Conservation (phyloP, 495 filamentous ascomycete genomes). For the Lepraria neglecta region DNA sequence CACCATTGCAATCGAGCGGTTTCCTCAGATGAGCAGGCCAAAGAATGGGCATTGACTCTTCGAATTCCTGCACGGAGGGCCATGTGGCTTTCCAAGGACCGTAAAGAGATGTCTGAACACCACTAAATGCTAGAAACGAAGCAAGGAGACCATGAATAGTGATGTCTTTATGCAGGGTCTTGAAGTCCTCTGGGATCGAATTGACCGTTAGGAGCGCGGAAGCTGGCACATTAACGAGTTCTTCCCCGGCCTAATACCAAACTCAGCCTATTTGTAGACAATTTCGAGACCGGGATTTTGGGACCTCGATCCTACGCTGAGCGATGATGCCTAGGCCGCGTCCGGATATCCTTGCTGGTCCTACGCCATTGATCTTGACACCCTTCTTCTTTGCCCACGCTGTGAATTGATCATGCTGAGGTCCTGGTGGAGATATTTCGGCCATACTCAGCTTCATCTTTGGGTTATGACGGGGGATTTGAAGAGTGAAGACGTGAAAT, state of each 20-base stretch:
- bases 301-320: conserved; percentile 56
- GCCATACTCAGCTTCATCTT: background rate
- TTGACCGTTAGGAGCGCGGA: conserved; percentile 55
- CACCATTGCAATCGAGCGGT: conserved; percentile 3
- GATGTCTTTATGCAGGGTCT: conserved; percentile 43
- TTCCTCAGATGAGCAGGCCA: conserved; percentile 50
- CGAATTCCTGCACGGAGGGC: conserved; percentile 55
- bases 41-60: conserved; percentile 58
- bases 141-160: conserved; percentile 65
- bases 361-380: conserved; percentile 54
- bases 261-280: conserved; percentile 8
- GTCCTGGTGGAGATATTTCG: conserved; percentile 27
- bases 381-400: conserved; percentile 57
- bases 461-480: too few species aligned
- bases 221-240: conserved; percentile 58
- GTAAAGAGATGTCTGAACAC: conserved; percentile 33
- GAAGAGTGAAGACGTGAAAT: background rate
- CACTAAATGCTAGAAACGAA: conserved; percentile 54
- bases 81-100: conserved; percentile 62
- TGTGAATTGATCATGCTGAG: conserved; percentile 47
- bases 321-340: conserved; percentile 72
- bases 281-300: background rate
- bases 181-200: conserved; percentile 48
- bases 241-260: conserved; percentile 41
- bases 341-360: conserved; percentile 53